Percentiles rank a stretch among this genome's conserved stretches.
phyloP scores from a whole-genome alignment of 257 asterid species.

The Solanum chiquidenum region DNA sequence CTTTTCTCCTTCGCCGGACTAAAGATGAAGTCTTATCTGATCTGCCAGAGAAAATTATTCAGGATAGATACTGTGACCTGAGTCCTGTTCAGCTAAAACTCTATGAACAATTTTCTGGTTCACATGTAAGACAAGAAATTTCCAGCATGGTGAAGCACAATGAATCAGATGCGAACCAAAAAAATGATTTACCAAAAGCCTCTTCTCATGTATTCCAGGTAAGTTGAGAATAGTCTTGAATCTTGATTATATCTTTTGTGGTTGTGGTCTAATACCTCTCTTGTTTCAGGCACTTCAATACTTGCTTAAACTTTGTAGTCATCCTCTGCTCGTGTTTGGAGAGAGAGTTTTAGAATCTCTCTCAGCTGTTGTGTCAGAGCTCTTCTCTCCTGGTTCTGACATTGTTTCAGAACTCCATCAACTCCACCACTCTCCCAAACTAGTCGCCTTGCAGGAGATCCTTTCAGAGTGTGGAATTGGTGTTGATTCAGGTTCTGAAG shows the following conservation, averaged over 20 bases:
- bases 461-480: slow-evolving; percentile 99
- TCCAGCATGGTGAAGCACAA: slow-evolving; percentile 70
- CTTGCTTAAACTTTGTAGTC: slow-evolving; percentile 95
- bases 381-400: slow-evolving; percentile 56
- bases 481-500: slow-evolving; percentile 75
- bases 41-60: slow-evolving; percentile 94
- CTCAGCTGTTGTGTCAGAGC: slow-evolving; percentile 58
- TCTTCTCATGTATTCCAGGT: slow-evolving; percentile 99
- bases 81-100: slow-evolving; percentile 86
- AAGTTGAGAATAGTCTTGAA: slow-evolving; percentile 1
- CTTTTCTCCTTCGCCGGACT: slow-evolving; percentile 96
- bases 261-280: slow-evolving; percentile 11
- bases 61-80: slow-evolving; percentile 97
- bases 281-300: slow-evolving; percentile 86
- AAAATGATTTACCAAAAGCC: slow-evolving; percentile 46
- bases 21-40: slow-evolving; percentile 95
- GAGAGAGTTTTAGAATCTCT: slow-evolving; percentile 73
- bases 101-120: slow-evolving; percentile 91
- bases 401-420: slow-evolving; percentile 73
- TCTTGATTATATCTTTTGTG: background rate
- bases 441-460: slow-evolving; percentile 95
- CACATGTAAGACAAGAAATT: slow-evolving; percentile 79
- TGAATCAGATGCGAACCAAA: slow-evolving; percentile 53
- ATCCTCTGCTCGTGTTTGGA: slow-evolving; percentile 85
- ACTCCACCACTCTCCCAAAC: slow-evolving; percentile 87